A percentile compares a stretch with the other conserved stretches of the same genome.
Conservation (phyloP, 495 filamentous ascomycete genomes). For the Trichoderma reesei region DNA sequence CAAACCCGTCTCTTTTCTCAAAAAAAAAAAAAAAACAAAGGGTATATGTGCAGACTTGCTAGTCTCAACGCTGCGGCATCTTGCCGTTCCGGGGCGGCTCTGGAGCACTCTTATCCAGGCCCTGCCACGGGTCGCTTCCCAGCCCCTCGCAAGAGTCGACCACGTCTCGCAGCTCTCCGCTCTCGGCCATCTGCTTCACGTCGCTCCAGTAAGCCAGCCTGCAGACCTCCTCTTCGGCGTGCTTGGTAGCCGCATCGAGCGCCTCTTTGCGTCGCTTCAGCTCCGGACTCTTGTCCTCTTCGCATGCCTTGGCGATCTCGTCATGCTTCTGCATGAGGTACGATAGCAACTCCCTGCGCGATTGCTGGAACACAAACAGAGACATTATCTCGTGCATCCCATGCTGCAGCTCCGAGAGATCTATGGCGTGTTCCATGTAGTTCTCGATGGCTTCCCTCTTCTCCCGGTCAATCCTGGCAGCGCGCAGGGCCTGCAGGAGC, state of each 20-base stretch:
- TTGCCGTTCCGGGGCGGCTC: conserved; percentile 11
- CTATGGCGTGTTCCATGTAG: conserved; percentile 74
- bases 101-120: conserved; percentile 34
- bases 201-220: conserved; percentile 69
- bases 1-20: not conserved
- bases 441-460: conserved; percentile 70
- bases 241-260: conserved; percentile 45
- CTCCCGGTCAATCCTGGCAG: conserved; percentile 74
- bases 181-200: conserved; percentile 49
- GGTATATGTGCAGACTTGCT: not conserved
- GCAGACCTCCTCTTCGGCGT: conserved; percentile 59
- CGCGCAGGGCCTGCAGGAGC: conserved; percentile 54
- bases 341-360: conserved; percentile 63
- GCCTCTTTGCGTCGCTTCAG: conserved; percentile 33
- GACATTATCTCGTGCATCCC: conserved; percentile 79
- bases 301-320: conserved; percentile 28
- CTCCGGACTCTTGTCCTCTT: conserved; percentile 21
- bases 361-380: conserved; percentile 80
- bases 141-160: conserved; percentile 36
- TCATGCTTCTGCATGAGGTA: conserved; percentile 56
- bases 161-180: conserved; percentile 39
- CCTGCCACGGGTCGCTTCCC: conserved; percentile 31
- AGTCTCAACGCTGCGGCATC: conserved; percentile 10
- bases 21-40: not conserved
- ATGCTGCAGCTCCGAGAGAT: conserved; percentile 65